These are phyloP conservation scores for Nemophila menziesii DNA, from an alignment of 257 asterid species.

Conservation along the genomic window DNA sequence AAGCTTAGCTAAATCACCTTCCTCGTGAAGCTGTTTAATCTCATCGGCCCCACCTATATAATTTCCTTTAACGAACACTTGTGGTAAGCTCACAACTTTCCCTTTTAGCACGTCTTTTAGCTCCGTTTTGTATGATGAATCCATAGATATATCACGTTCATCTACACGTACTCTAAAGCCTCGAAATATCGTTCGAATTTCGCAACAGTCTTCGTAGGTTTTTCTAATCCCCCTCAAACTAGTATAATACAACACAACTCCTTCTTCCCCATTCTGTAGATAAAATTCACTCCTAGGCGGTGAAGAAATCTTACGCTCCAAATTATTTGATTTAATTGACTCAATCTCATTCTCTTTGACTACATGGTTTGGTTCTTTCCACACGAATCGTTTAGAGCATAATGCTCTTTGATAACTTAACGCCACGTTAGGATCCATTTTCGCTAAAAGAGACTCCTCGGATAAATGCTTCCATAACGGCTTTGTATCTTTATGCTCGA, in stretches of 20 bases:
- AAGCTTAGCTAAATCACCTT: slow-evolving; percentile 53
- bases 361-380: slow-evolving; percentile 18
- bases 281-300: slow-evolving; percentile 15
- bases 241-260: slow-evolving; percentile 61
- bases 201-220: slow-evolving; percentile 72
- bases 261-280: slow-evolving; percentile 29
- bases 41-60: slow-evolving; percentile 72
- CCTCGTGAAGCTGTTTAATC: slow-evolving; percentile 64
- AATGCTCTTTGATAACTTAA: slow-evolving; percentile 25
- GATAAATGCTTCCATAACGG: slow-evolving; percentile 44
- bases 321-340: slow-evolving; percentile 11
- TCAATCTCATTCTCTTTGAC: slow-evolving; percentile 5
- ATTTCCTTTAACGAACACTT: slow-evolving; percentile 56
- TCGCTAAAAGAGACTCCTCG: slow-evolving; percentile 30
- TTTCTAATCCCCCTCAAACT: slow-evolving; percentile 84
- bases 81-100: slow-evolving; percentile 49
- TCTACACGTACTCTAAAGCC: slow-evolving; percentile 59
- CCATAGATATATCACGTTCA: slow-evolving; percentile 91
- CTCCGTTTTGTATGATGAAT: slow-evolving; percentile 56
- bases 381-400: slow-evolving; percentile 26
- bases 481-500: slow-evolving; percentile 31
- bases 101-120: slow-evolving; percentile 54
- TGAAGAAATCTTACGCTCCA: slow-evolving; percentile 3
- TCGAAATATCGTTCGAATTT: slow-evolving; percentile 54
- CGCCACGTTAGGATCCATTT: slow-evolving; percentile 27